Evolutionary conservation across 2,329 filamentous ascomycete genomes (phyloP).

Genomic region (Sporothrix phasma): DNA sequence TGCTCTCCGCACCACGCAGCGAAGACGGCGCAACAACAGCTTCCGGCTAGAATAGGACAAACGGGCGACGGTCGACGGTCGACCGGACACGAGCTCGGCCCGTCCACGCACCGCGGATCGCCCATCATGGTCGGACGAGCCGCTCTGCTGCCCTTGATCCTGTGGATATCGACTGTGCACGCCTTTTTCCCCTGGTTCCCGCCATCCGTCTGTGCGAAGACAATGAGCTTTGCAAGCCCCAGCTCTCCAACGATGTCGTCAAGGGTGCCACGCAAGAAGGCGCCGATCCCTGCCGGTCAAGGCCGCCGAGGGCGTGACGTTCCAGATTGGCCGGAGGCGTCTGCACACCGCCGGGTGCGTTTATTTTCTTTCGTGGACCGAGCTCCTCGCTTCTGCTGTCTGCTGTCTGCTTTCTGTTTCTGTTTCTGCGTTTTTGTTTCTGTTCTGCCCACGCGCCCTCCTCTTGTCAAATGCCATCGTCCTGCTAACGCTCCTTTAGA

Average conservation of each 20-base stretch:
- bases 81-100: background rate
- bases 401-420: too few relatives aligned
- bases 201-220: slow-evolving; percentile 22
- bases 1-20: background rate
- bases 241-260: background rate
- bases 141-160: slow-evolving; percentile 35
- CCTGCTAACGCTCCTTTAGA: background rate
- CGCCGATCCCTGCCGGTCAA: slow-evolving; percentile 9
- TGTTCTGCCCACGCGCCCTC: background rate
- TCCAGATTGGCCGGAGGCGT: slow-evolving; percentile 10
- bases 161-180: slow-evolving; percentile 36
- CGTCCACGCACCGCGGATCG: background rate
- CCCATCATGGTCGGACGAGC: slow-evolving; percentile 32
- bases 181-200: slow-evolving; percentile 42
- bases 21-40: slow-evolving; percentile 8
- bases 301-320: background rate
- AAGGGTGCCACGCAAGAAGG: background rate
- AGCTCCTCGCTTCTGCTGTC: too few relatives aligned
- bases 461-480: background rate
- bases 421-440: background rate
- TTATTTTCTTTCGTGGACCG: background rate
- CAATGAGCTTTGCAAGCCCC: slow-evolving; percentile 22
- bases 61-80: background rate
- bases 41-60: background rate
- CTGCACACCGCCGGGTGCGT: background rate